Evolutionary conservation across 2,329 filamentous ascomycete genomes (phyloP).

Genomic region (Penicillium nordicum): DNA sequence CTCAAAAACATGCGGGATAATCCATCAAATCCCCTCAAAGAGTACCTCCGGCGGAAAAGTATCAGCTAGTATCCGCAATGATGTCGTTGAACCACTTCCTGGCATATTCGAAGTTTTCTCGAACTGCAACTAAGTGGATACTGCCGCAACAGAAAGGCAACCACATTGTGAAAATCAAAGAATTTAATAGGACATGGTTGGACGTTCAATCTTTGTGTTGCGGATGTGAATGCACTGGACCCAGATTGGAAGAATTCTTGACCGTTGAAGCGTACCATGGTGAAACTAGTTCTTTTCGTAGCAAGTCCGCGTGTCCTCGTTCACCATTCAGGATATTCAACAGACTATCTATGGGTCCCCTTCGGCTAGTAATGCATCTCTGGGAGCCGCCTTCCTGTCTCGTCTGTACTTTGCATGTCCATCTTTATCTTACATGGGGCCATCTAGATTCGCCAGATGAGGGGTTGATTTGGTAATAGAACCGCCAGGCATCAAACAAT

Average conservation of each 20-base stretch:
- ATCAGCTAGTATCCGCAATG: slow-evolving; percentile 5
- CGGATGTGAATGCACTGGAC: not conserved
- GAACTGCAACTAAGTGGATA: slow-evolving; percentile 1
- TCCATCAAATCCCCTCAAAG: not conserved
- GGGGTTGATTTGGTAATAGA: not conserved
- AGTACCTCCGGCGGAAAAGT: not conserved
- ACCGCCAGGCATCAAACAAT: not conserved
- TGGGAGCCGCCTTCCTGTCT: not conserved
- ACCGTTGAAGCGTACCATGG: not conserved
- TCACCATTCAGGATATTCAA: not conserved
- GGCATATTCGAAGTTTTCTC: slow-evolving; percentile 6
- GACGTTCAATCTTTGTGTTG: not conserved
- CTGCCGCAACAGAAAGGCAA: not conserved
- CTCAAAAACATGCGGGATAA: not conserved
- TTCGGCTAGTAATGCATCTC: not conserved
- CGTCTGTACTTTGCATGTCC: not conserved
- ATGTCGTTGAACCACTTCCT: slow-evolving; percentile 7
- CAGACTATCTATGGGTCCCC: not conserved
- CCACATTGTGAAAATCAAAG: not conserved
- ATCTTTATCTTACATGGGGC: not conserved
- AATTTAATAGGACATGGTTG: not conserved
- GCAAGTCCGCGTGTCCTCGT: not conserved
- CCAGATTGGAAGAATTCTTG: not conserved
- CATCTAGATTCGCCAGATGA: not conserved
- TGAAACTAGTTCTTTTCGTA: not conserved